Conservation (phyloP, 176 grass and related monocot genomes). For the Cymbopogon citratus region DNA sequence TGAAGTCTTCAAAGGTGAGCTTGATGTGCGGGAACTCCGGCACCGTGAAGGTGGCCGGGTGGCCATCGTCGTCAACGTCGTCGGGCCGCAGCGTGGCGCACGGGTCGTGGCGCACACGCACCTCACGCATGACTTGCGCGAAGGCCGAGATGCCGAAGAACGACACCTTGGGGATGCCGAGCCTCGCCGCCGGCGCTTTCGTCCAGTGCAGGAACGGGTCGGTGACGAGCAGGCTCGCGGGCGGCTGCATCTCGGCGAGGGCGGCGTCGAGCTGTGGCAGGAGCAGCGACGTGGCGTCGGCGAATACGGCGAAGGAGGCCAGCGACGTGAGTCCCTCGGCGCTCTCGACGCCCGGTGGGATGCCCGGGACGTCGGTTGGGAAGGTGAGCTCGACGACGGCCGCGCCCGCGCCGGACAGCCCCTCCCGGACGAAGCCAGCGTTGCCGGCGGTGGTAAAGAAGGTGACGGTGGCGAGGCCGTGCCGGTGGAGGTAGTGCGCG, state of each 20-base stretch:
- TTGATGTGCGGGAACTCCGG: conserved; percentile 49
- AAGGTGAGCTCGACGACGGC: conserved; percentile 49
- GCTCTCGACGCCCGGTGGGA: conserved; percentile 48
- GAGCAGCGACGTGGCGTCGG: conserved; percentile 17
- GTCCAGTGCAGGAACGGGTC: conserved; percentile 62
- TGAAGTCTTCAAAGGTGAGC: conserved; percentile 45
- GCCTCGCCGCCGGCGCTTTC: conserved; percentile 16
- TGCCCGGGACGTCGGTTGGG: conserved; percentile 15
- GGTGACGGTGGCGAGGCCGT: conserved; percentile 45
- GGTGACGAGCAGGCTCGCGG: conserved; percentile 36
- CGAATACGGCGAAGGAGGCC: conserved; percentile 45
- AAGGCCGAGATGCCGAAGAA: conserved; percentile 55
- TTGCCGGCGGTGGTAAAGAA: conserved; percentile 64
- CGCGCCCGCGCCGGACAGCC: conserved; percentile 16
- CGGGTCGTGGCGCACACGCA: conserved; percentile 21
- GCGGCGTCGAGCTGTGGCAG: conserved; percentile 30
- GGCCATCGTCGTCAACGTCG: background rate
- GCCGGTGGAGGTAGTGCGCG: conserved; percentile 37
- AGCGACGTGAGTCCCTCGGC: conserved; percentile 44
- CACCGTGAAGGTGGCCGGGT: conserved; percentile 39
- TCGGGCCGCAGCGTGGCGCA: conserved; percentile 16
- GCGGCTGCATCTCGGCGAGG: conserved; percentile 18
- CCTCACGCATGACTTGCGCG: conserved; percentile 12
- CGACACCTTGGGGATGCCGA: conserved; percentile 29
- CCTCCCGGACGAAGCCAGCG: conserved; percentile 37